Evolutionary conservation across 2,329 filamentous ascomycete species (phyloP).

Genomic region (Trichoderma atrobrunneum): DNA sequence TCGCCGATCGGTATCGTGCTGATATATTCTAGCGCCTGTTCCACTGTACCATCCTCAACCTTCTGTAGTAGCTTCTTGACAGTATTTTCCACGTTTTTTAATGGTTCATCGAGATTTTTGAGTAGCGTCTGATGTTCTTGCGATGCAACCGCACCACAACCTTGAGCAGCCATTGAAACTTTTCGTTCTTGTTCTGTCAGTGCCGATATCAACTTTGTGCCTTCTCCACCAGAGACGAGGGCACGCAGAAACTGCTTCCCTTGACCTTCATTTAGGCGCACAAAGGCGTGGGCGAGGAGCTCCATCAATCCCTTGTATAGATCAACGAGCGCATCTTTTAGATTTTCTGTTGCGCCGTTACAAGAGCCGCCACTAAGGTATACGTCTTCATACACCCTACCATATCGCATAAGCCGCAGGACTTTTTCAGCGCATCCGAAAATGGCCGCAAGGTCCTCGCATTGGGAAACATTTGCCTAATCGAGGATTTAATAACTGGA

Average conservation of each 20-base stretch:
- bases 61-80: not conserved
- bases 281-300: not conserved
- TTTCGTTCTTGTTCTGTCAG: not conserved
- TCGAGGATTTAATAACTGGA: not conserved
- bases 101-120: not conserved
- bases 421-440: not conserved
- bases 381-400: not conserved
- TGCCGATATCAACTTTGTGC: not conserved
- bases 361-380: not conserved
- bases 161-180: not conserved
- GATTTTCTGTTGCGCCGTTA: not conserved
- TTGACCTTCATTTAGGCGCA: not conserved
- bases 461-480: not conserved
- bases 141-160: not conserved
- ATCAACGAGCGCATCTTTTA: not conserved
- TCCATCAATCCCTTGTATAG: not conserved
- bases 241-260: slow-evolving; percentile 1
- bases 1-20: not conserved
- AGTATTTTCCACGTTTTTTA: not conserved
- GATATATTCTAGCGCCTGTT: not conserved
- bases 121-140: not conserved
- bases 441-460: not conserved
- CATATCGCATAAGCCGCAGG: not conserved
- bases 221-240: not conserved
- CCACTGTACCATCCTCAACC: not conserved